Evolutionary conservation across 2,329 filamentous ascomycete species (phyloP).

Genomic region (Fusarium subtropicale): DNA sequence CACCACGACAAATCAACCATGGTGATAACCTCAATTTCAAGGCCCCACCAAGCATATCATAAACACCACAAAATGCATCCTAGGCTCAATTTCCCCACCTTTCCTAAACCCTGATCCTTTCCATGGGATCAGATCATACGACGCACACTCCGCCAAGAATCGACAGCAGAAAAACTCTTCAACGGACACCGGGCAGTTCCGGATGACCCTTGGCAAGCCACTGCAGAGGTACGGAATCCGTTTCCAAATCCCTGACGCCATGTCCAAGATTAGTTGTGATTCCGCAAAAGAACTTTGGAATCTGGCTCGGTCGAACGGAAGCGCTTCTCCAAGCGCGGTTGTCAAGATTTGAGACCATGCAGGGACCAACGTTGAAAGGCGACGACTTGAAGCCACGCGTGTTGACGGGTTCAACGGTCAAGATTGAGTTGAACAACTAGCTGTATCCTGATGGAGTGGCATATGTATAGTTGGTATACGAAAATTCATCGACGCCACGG

Average conservation of each 20-base stretch:
- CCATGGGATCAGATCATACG: constrained; percentile 1
- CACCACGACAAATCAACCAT: background rate
- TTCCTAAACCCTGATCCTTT: background rate
- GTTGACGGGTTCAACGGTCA: background rate
- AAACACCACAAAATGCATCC: background rate
- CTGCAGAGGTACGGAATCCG: background rate
- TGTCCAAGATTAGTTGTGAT: background rate
- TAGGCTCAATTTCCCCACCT: background rate
- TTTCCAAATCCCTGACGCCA: constrained; percentile 4
- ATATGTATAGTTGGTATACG: background rate
- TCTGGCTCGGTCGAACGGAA: constrained; percentile 20
- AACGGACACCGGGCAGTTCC: background rate
- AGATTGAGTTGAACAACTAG: background rate
- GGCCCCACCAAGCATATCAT: background rate
- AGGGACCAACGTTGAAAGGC: background rate
- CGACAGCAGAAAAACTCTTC: background rate
- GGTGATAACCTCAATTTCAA: constrained; percentile 14
- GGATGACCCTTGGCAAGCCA: constrained; percentile 6
- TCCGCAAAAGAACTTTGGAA: background rate
- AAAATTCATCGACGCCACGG: background rate
- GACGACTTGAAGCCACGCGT: background rate
- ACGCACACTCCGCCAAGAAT: constrained; percentile 5
- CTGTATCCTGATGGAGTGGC: background rate
- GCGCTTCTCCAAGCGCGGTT: background rate
- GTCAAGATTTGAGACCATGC: background rate